Conservation (phyloP, 1,139 yeast genomes). For the Pichia sp. region DNA sequence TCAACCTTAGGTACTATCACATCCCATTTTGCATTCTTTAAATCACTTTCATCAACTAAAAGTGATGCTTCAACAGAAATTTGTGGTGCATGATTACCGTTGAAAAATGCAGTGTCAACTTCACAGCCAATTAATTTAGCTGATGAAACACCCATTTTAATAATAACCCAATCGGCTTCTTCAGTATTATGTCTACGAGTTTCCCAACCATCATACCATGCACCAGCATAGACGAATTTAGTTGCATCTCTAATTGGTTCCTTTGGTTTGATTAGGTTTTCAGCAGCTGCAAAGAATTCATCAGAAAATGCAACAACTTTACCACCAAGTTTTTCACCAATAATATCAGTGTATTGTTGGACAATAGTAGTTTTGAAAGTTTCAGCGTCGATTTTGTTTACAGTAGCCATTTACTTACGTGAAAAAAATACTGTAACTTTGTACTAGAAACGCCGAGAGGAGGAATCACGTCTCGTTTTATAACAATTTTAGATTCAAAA, state of each 20-base stretch:
- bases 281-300: slow-evolving; percentile 96
- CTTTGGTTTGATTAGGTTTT: slow-evolving; percentile 72
- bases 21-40: slow-evolving; percentile 53
- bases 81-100: slow-evolving; percentile 90
- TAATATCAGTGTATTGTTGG: slow-evolving; percentile 58
- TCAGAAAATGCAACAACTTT: slow-evolving; percentile 62
- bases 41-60: slow-evolving; percentile 28
- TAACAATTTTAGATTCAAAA: background rate
- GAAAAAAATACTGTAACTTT: background rate
- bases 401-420: background rate
- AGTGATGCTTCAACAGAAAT: slow-evolving; percentile 77
- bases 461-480: background rate
- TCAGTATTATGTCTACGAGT: slow-evolving; percentile 84
- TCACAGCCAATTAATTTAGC: slow-evolving; percentile 79
- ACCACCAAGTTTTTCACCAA: slow-evolving; percentile 81
- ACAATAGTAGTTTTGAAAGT: slow-evolving; percentile 43
- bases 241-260: slow-evolving; percentile 78
- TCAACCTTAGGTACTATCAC: slow-evolving; percentile 59
- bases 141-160: slow-evolving; percentile 76
- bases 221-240: slow-evolving; percentile 75
- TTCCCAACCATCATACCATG: slow-evolving; percentile 99
- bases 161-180: slow-evolving; percentile 80
- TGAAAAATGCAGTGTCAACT: slow-evolving; percentile 86
- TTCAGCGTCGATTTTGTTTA: slow-evolving; percentile 28
- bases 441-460: too few relatives aligned